phyloP scores from a whole-genome alignment of 2,329 filamentous ascomycete species.

The Microcyclosporella mali region DNA sequence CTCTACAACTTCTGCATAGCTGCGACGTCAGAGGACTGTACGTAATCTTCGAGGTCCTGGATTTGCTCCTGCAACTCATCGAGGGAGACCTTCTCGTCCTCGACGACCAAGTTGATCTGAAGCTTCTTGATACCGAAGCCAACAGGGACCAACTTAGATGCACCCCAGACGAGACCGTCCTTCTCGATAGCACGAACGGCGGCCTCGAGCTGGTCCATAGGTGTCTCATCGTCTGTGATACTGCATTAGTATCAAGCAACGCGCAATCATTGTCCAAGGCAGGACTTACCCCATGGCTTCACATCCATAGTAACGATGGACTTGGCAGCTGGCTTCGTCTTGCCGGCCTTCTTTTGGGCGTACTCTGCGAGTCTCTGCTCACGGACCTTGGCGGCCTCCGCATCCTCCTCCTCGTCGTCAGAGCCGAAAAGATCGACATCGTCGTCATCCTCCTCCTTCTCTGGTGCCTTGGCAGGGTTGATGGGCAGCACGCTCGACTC shows the following conservation, averaged over 20 bases:
- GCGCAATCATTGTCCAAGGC: background rate
- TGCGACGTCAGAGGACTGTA: conserved; percentile 87
- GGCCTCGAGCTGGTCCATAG: conserved; percentile 75
- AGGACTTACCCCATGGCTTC: conserved; percentile 90
- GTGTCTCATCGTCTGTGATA: conserved; percentile 62
- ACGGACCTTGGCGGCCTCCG: conserved; percentile 73
- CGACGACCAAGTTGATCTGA: conserved; percentile 95
- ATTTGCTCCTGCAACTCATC: conserved; percentile 85
- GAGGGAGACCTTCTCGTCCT: conserved; percentile 91
- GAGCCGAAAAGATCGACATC: conserved; percentile 91
- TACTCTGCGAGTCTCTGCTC: conserved; percentile 90
- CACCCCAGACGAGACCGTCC: conserved; percentile 96
- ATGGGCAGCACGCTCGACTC: conserved; percentile 69
- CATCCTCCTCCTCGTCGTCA: conserved; percentile 90
- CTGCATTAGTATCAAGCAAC: conserved; percentile 18
- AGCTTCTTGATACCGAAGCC: conserved; percentile 99
- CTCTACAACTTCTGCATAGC: conserved; percentile 89
- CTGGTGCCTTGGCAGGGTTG: conserved; percentile 80
- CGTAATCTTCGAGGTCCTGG: conserved; percentile 81
- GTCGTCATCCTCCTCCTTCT: conserved; percentile 59
- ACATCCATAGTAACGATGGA: conserved; percentile 93
- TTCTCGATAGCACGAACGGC: conserved; percentile 77
- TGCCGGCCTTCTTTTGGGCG: conserved; percentile 92
- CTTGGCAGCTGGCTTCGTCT: conserved; percentile 89
- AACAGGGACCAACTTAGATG: conserved; percentile 78